Base-by-base conservation (phyloP, 306 rosid species). In the Prinsepia uniflora region DNA sequence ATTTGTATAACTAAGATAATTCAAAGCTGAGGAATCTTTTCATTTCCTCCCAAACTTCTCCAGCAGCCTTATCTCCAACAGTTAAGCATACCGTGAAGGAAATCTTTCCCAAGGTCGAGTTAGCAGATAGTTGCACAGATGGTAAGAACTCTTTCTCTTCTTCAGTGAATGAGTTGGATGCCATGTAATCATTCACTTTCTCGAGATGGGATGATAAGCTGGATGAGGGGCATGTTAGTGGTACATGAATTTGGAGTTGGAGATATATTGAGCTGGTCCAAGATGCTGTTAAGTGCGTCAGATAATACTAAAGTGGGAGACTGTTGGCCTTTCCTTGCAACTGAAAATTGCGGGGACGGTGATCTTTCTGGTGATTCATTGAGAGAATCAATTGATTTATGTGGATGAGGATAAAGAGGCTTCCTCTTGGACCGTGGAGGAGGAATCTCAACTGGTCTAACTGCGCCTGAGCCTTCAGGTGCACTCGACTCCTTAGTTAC, bases 351-450 rank as follows among this genome's bases (percentile, higher is more conserved):
- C 12, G 88, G 77, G 6, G 94, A 85, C 30, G 83, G 84, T 61
- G 89, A 88, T 73, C 82, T 80, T 82, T 87, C 94, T 13, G 76
- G 57, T 43, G 75, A 79, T 77, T 68, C 89, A 79, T 75, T 85
- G 13, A 73, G 64, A 46, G 83, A 71, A 54, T 84, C 84, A 0
- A 47, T 81, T 10, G 81, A 84, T 76, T 93, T 93, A 4, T 94
- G 96, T 57, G 98, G 98, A 76, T 93, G 90, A 69, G 98, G 98
- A 83, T 88, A 97, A 71, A 86, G 73, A 2, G 98, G 98, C 69
- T 90, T 93, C 77, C 92, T 82, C 84, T 93, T 93, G 0, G 98
- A 96, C 72, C 98, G 89, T 34, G 98, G 98, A 69, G 97, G 98
- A 74, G 97, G 98, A 78, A 94, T 94, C 73, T 84, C 88, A 72